Conservation (phyloP, 192 early-diverging fungal genomes). For the Lobosporangium transversale region DNA sequence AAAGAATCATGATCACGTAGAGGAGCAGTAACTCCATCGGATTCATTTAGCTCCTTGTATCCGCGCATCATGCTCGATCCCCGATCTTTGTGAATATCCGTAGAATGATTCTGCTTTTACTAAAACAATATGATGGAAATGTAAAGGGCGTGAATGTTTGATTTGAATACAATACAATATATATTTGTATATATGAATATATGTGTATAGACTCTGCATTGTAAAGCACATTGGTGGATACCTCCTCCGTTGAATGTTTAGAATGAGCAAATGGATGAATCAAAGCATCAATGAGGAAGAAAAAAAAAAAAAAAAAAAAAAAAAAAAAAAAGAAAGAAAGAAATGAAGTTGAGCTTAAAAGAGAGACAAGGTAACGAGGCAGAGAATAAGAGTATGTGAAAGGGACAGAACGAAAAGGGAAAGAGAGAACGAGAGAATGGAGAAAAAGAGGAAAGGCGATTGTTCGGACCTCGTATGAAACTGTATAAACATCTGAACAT, state of each 20-base stretch:
- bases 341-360: background rate
- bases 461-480: too few species aligned
- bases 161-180: too few species aligned
- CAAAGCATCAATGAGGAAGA: background rate
- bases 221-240: too few species aligned
- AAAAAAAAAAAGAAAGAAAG: background rate
- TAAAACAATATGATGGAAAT: too few species aligned
- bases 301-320: background rate
- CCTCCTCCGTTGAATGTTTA: too few species aligned
- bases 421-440: background rate
- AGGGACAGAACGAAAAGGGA: conserved; percentile 4
- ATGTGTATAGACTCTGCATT: too few species aligned
- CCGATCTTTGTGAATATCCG: too few species aligned
- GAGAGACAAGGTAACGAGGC: background rate
- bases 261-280: background rate
- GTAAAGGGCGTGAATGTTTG: too few species aligned
- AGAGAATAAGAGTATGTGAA: background rate
- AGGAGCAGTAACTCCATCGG: conserved; percentile 16
- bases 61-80: conserved; percentile 29
- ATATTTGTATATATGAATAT: too few species aligned
- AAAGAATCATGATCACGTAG: conserved; percentile 21
- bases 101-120: too few species aligned
- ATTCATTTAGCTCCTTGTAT: conserved; percentile 39
- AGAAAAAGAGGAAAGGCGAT: too few species aligned
- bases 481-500: too few species aligned